These are phyloP conservation scores for Noccaea bulbosa DNA, from an alignment of 345 rosid species.

Conservation along the genomic window DNA sequence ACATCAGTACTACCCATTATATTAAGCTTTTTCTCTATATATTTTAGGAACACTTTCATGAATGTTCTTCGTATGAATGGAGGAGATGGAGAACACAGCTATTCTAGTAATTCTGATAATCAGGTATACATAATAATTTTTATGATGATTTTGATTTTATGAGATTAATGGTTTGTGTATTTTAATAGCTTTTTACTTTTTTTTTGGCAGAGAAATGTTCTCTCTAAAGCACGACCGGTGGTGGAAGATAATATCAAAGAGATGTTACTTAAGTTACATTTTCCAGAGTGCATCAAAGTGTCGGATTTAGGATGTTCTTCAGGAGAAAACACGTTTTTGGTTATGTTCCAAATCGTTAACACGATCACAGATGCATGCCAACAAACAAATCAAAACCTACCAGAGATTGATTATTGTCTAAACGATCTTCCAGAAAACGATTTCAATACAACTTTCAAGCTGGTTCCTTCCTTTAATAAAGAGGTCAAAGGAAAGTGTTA, in stretches of 20 bases:
- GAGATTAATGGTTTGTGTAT: neutral
- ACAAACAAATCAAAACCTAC: slow-evolving; percentile 1
- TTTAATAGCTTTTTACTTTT: neutral
- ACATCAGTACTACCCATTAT: neutral
- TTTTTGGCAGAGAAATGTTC: neutral
- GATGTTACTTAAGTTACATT: neutral
- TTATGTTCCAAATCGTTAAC: neutral
- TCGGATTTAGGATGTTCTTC: slow-evolving; percentile 54
- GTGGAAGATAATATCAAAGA: slow-evolving; percentile 1
- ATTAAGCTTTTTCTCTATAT: neutral
- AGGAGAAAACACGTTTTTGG: slow-evolving; percentile 46
- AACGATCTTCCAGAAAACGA: slow-evolving; percentile 24
- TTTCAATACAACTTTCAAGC: slow-evolving; percentile 37
- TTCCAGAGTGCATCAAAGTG: slow-evolving; percentile 17
- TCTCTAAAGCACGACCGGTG: neutral
- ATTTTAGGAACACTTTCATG: neutral
- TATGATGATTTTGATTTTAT: neutral
- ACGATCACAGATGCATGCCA: neutral
- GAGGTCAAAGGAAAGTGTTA: slow-evolving; percentile 20
- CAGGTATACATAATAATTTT: neutral
- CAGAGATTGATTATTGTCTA: slow-evolving; percentile 23
- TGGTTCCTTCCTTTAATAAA: slow-evolving; percentile 10
- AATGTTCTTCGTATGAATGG: slow-evolving; percentile 10
- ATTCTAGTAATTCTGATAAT: neutral
- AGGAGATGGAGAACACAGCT: slow-evolving; percentile 15